Base-by-base conservation (phyloP, 352 stramenopile genomes). In the Globisporangium cederbergense region DNA sequence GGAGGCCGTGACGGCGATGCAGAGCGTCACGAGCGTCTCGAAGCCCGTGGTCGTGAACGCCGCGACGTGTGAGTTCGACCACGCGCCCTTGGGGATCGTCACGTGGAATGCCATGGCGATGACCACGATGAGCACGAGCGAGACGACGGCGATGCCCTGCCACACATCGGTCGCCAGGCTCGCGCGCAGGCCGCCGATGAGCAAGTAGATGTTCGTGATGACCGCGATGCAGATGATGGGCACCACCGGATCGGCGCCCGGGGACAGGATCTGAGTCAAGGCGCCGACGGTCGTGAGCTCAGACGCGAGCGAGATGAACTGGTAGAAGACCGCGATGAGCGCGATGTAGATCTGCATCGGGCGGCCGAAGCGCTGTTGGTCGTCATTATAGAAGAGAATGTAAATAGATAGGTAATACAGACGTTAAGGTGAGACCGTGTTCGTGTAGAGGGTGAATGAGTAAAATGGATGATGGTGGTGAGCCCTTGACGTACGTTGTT, bases 301-400 rank as follows among this genome's bases (percentile, higher is more conserved):
- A 5, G 81, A 90, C 5, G 76, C 78, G 20, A 93, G 66, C 45
- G 78, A 93, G 72, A 93, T 89, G 60, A 93, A 90, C 72, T 93
- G 84, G 76, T 88, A 91, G 56, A 93, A 91, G 42, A 90, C 70
- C 18, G 84, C 78, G 51, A 91, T 82, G 60, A 87, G 68, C 16
- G 72, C 71, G 25, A 89, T 70, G 71, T 90, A 90, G 10, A 82
- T 67, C 50, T 93, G 81, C 79, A 89, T 89, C 22, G 74, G 47
- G 49, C 79, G 77, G 34, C 81, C 82, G 58, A 87, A 93, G 30
- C 82, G 78, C 47, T 86, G 75, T 10, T 20, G n/a, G n/a, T 10
- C 9, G 16, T 18, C 3, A 65, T 42, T 11, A 34, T 57, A 32
- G 14, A 52, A 46, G 14, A 50, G 18, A 28, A 28, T 28, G 25